phyloP scores from a whole-genome alignment of 305 asterid species.

The Rubia peregrina region DNA sequence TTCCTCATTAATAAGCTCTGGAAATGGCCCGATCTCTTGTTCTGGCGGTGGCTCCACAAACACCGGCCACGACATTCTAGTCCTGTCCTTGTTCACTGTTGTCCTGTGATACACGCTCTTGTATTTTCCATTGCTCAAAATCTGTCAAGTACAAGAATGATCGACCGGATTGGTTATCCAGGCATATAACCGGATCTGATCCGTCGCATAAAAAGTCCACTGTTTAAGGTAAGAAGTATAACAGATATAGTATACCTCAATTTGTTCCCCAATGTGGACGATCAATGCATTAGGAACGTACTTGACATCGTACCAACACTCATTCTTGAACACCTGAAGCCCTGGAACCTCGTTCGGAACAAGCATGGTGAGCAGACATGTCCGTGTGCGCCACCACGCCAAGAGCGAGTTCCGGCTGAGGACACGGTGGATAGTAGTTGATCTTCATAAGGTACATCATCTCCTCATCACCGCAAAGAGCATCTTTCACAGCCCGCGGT shows the following conservation, averaged over 20 bases:
- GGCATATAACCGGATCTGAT: no score
- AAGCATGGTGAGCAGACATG: constrained; percentile 45
- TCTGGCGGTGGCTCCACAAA: constrained; percentile 49
- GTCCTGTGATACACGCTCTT: constrained; percentile 44
- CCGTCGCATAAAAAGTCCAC: no score
- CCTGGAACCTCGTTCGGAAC: constrained; percentile 57
- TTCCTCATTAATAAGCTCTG: constrained; percentile 30
- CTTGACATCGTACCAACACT: constrained; percentile 43
- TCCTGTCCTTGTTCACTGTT: constrained; percentile 38
- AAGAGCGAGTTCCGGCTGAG: constrained; percentile 50
- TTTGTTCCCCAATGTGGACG: constrained; percentile 55
- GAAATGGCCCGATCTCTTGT: constrained; percentile 35
- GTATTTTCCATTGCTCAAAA: constrained; percentile 46
- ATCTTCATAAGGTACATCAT: constrained; percentile 35
- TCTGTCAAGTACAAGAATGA: constrained; percentile 19
- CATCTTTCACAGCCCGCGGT: constrained; percentile 30
- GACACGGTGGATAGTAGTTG: constrained; percentile 57
- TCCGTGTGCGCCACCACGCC: constrained; percentile 61
- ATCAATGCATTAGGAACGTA: constrained; percentile 49
- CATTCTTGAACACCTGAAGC: constrained; percentile 45
- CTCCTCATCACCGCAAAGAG: constrained; percentile 34
- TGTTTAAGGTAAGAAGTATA: no score
- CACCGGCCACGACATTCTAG: constrained; percentile 62
- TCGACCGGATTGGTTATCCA: no score
- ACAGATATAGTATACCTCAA: constrained; percentile 29